A percentile compares a stretch with the other conserved stretches of the same genome.
Conservation (phyloP, 371 early-diverging fungal genomes). For the Rhizopus microsporus region DNA sequence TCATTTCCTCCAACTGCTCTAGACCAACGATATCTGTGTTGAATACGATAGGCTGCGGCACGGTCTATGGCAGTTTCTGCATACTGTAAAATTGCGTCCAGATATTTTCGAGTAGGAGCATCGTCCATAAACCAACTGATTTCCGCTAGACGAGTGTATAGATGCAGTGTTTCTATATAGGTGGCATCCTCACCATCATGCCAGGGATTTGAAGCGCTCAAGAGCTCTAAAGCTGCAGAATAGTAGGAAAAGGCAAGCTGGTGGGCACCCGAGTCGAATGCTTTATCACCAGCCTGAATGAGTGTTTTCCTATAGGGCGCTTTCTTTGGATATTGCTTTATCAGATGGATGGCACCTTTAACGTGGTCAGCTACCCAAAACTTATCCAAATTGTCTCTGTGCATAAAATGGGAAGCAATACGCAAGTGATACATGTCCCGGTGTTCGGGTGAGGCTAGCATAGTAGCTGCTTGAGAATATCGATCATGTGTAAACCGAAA, state of each 20-base stretch:
- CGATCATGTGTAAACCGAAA: constrained; percentile 50
- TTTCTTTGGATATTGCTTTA: constrained; percentile 61
- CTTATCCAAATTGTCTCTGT: constrained; percentile 31
- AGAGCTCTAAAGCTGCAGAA: constrained; percentile 30
- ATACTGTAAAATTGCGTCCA: constrained; percentile 33
- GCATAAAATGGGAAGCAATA: constrained; percentile 42
- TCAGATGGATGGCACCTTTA: constrained; percentile 75
- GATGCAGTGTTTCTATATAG: constrained; percentile 44
- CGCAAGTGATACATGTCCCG: constrained; percentile 35
- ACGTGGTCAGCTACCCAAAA: constrained; percentile 73
- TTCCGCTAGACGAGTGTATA: constrained; percentile 46
- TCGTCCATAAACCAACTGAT: constrained; percentile 46
- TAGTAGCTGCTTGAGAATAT: constrained; percentile 48
- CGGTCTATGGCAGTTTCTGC: constrained; percentile 47
- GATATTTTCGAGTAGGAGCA: constrained; percentile 24
- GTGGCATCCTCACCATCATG: constrained; percentile 37
- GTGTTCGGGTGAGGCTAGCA: constrained; percentile 32
- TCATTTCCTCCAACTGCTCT: constrained; percentile 27
- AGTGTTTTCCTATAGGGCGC: constrained; percentile 35
- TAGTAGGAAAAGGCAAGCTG: constrained; percentile 44
- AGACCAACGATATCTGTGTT: constrained; percentile 42
- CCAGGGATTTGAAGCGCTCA: constrained; percentile 37
- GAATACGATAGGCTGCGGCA: constrained; percentile 47
- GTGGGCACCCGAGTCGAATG: constrained; percentile 47
- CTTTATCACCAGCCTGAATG: constrained; percentile 44